A percentile compares a stretch with the other conserved stretches of the same genome.
phyloP scores from a whole-genome alignment of 768 basidiomycete genomes.

The Amanita inopinata region DNA sequence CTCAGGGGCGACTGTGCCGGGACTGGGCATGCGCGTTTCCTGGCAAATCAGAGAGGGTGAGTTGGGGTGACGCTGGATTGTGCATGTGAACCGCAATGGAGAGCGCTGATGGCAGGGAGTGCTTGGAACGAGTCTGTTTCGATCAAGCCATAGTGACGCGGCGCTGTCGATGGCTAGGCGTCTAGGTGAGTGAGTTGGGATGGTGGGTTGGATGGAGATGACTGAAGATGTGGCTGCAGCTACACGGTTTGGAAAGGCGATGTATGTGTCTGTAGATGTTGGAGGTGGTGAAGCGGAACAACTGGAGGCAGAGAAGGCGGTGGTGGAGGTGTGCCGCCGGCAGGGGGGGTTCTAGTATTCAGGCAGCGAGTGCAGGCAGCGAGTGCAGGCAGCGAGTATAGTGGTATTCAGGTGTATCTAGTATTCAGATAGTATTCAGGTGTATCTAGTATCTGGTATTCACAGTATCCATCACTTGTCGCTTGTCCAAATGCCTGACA shows the following conservation, averaged over 20 bases:
- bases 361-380: background rate
- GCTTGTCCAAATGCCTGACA: slow-evolving; percentile 67
- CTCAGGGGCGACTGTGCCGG: slow-evolving; percentile 46
- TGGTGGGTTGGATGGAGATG: background rate
- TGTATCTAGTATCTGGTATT: no score
- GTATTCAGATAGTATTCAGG: no score
- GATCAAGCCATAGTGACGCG: slow-evolving; percentile 49
- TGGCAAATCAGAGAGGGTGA: slow-evolving; percentile 16
- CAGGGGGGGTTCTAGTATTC: slow-evolving; percentile 3
- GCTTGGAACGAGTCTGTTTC: slow-evolving; percentile 56
- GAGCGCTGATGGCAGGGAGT: slow-evolving; percentile 10
- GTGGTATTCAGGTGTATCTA: background rate
- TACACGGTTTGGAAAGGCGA: slow-evolving; percentile 4
- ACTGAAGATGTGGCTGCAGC: no score
- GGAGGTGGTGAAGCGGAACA: slow-evolving; percentile 37
- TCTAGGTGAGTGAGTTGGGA: slow-evolving; percentile 43
- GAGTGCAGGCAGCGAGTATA: background rate
- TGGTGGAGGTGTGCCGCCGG: slow-evolving; percentile 38
- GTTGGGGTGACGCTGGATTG: background rate
- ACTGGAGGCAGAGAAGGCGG: slow-evolving; percentile 51
- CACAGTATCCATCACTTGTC: no score
- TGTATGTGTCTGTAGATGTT: slow-evolving; percentile 35
- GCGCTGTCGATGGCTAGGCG: slow-evolving; percentile 71
- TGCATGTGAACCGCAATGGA: background rate
- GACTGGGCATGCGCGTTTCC: slow-evolving; percentile 89